phyloP scores from a whole-genome alignment of 1,284 basidiomycete genomes.

The Irpex sp. region DNA sequence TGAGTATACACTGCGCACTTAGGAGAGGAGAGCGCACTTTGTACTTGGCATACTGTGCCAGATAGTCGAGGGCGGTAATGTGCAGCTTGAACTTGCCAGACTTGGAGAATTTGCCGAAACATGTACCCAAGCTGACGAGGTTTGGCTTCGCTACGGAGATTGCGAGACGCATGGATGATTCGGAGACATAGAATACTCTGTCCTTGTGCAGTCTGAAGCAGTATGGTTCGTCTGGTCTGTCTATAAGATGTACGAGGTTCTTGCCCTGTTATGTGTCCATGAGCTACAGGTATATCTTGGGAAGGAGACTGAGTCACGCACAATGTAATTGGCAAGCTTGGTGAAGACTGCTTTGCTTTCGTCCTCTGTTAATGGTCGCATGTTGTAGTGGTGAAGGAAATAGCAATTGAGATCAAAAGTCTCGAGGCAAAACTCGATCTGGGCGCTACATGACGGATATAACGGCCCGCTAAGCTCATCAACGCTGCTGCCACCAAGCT shows the following conservation, averaged over 20 bases:
- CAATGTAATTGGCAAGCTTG: constrained; percentile 90
- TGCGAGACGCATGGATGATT: constrained; percentile 88
- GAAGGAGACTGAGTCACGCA: constrained; percentile 32
- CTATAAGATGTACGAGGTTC: constrained; percentile 87
- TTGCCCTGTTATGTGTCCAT: constrained; percentile 55
- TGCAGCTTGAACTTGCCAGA: constrained; percentile 98
- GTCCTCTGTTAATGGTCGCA: constrained; percentile 85
- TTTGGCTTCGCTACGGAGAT: constrained; percentile 92
- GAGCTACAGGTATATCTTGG: not conserved
- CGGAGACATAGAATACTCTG: constrained; percentile 91
- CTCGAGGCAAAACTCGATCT: not conserved
- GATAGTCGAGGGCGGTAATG: constrained; percentile 88
- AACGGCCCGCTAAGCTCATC: too few species aligned
- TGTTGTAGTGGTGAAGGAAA: constrained; percentile 24
- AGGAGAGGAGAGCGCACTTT: constrained; percentile 57
- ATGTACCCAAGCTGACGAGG: constrained; percentile 92
- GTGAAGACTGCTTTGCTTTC: constrained; percentile 86
- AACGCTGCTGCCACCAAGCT: too few species aligned
- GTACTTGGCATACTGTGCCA: constrained; percentile 97
- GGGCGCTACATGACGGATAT: not conserved
- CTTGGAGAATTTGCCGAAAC: constrained; percentile 98
- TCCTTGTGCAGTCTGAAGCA: constrained; percentile 92
- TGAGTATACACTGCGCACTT: not conserved
- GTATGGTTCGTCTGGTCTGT: constrained; percentile 81
- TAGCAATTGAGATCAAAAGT: not conserved